Percentiles rank a stretch among this genome's conserved stretches.
Evolutionary conservation across 331 rosid species (phyloP).

Genomic region (Dryas integrifolia): DNA sequence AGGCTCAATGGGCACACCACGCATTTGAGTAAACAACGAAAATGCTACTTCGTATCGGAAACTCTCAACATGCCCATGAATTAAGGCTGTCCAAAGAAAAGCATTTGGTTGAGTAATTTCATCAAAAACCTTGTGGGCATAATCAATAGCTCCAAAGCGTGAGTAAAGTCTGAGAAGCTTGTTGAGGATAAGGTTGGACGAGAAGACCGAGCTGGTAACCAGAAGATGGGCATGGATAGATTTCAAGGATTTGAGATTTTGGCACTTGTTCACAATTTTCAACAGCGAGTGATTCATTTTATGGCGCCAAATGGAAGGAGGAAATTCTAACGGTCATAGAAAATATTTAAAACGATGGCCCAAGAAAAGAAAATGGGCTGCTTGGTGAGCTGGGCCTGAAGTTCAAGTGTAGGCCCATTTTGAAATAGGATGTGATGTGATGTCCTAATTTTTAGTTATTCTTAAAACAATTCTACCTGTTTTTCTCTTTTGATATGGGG

Average conservation of each 20-base stretch:
- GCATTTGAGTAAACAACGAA: slow-evolving; percentile 4
- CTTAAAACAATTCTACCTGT: too few relatives aligned
- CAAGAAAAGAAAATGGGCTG: background rate
- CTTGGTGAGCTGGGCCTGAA: too few relatives aligned
- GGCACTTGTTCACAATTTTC: slow-evolving; percentile 5
- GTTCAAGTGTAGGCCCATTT: too few relatives aligned
- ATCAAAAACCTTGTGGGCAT: slow-evolving; percentile 16
- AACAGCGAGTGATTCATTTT: background rate
- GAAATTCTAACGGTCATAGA: background rate
- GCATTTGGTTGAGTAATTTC: slow-evolving; percentile 21
- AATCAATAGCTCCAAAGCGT: slow-evolving; percentile 10
- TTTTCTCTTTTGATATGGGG: too few relatives aligned
- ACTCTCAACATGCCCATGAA: slow-evolving; percentile 8
- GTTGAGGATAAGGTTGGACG: slow-evolving; percentile 16
- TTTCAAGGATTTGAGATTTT: background rate
- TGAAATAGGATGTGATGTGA: too few relatives aligned
- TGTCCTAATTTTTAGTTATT: too few relatives aligned
- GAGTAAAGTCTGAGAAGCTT: slow-evolving; percentile 3
- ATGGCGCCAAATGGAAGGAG: slow-evolving; percentile 21
- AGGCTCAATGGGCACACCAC: background rate
- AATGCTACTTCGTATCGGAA: background rate
- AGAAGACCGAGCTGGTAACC: background rate
- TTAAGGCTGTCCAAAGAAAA: slow-evolving; percentile 20
- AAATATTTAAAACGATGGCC: background rate
- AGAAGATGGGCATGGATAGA: slow-evolving; percentile 8